These are phyloP conservation scores for Heliocybe sulcata DNA, from an alignment of 1,284 basidiomycete species.

Conservation along the genomic window DNA sequence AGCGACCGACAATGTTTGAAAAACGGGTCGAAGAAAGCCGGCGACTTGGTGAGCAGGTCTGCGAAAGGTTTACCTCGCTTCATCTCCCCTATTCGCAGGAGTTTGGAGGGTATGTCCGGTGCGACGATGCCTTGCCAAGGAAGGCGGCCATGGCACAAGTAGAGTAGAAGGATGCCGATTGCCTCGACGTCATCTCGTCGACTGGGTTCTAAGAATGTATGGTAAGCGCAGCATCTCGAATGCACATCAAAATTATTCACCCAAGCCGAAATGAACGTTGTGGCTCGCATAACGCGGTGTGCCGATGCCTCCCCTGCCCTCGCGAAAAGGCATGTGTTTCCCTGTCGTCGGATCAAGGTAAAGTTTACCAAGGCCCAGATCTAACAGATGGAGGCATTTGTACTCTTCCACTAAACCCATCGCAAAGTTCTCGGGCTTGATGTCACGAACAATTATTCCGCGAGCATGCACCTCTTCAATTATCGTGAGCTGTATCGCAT, in stretches of 20 bases:
- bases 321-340: conserved; percentile 9
- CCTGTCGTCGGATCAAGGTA: conserved; percentile 9
- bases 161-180: no score
- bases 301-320: neutral
- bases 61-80: no score
- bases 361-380: conserved; percentile 10
- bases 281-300: neutral
- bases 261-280: neutral
- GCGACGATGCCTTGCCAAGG: no score
- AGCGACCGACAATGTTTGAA: no score
- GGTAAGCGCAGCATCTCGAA: neutral
- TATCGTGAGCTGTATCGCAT: neutral
- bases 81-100: no score
- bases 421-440: conserved; percentile 14
- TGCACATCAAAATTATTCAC: neutral
- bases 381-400: conserved; percentile 11
- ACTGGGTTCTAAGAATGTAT: neutral
- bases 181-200: neutral
- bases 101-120: no score
- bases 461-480: conserved; percentile 11
- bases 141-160: no score
- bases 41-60: no score
- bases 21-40: no score
- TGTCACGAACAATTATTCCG: conserved; percentile 12
- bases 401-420: conserved; percentile 6